A percentile compares a stretch with the other conserved stretches of the same genome.
Conservation (phyloP, 148 eudicot genomes). For the Nyssa sinensis region DNA sequence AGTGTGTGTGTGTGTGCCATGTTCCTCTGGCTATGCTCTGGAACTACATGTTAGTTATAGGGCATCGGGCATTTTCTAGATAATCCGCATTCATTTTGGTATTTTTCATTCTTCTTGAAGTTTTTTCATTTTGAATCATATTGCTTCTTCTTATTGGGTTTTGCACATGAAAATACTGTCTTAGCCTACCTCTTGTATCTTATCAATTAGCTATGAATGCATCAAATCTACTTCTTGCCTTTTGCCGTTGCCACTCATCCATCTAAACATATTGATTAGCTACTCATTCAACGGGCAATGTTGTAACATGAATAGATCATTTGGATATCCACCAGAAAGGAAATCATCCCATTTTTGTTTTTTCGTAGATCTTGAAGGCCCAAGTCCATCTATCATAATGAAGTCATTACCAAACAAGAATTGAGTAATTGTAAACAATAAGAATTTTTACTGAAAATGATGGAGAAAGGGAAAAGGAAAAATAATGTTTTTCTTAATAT, state of each 20-base stretch:
- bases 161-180: background rate
- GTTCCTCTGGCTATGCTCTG: background rate
- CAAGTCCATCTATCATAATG: background rate
- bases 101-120: background rate
- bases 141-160: background rate
- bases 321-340: background rate
- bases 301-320: background rate
- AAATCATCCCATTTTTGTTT: background rate
- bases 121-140: background rate
- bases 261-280: background rate
- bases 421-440: background rate
- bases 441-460: background rate
- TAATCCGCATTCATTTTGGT: background rate
- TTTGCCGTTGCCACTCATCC: background rate
- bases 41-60: too few relatives aligned
- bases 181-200: background rate
- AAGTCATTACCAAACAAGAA: background rate
- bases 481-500: background rate
- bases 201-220: background rate
- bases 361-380: constrained; percentile 1
- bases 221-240: background rate
- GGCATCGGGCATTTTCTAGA: too few relatives aligned
- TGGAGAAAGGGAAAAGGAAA: background rate
- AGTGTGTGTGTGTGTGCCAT: background rate
- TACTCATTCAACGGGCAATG: background rate